phyloP scores from a whole-genome alignment of 2,329 filamentous ascomycete genomes.

The Monosporascus sp. region DNA sequence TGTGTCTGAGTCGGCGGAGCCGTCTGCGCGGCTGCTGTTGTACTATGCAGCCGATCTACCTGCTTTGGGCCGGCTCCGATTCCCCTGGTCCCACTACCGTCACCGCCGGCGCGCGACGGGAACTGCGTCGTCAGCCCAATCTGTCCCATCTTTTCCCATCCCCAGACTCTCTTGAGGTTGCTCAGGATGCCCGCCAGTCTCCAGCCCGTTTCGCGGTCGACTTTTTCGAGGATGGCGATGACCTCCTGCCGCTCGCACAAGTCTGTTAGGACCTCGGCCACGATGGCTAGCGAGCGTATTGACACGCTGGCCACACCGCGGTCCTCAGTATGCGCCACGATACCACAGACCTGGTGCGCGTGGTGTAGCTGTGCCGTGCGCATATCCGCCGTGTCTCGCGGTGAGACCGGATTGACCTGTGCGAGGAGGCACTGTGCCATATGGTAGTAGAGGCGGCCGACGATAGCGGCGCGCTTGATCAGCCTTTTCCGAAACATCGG shows the following conservation, averaged over 20 bases:
- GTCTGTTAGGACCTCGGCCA: conserved; percentile 65
- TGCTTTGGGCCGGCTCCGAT: background rate
- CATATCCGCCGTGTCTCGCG: conserved; percentile 60
- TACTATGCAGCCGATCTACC: background rate
- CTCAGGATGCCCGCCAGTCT: conserved; percentile 65
- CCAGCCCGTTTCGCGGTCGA: conserved; percentile 75
- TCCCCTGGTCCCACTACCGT: background rate
- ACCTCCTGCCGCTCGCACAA: conserved; percentile 75
- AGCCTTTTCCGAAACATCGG: conserved; percentile 47
- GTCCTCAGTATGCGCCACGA: conserved; percentile 80
- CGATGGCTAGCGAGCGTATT: conserved; percentile 72
- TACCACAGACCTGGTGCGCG: conserved; percentile 81
- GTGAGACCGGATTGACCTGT: conserved; percentile 68
- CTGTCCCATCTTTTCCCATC: conserved; percentile 51
- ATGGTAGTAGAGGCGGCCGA: conserved; percentile 84
- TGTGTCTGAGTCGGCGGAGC: background rate
- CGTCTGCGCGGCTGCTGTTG: background rate
- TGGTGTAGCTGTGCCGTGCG: conserved; percentile 65
- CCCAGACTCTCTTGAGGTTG: conserved; percentile 73
- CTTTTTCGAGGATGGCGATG: conserved; percentile 67
- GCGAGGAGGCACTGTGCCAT: conserved; percentile 77
- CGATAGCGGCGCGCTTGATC: conserved; percentile 73
- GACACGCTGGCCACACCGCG: conserved; percentile 73
- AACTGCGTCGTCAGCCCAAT: conserved; percentile 21
- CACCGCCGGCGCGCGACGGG: conserved; percentile 5